phyloP scores from a whole-genome alignment of 2,329 filamentous ascomycete species.

The Fusarium bactridioides region DNA sequence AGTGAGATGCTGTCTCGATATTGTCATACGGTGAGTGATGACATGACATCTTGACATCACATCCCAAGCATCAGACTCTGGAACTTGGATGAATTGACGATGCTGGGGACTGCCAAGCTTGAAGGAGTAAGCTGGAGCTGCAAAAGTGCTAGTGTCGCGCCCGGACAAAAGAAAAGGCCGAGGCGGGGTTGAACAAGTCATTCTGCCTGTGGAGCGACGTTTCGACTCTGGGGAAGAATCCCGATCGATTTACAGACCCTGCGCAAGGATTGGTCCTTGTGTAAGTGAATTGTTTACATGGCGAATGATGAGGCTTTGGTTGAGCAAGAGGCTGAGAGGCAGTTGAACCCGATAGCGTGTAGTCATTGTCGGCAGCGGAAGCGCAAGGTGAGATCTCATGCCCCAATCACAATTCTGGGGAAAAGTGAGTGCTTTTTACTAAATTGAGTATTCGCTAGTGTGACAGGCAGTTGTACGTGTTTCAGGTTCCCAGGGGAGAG shows the following conservation, averaged over 20 bases:
- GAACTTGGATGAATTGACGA: background rate
- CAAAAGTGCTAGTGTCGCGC: constrained; percentile 6
- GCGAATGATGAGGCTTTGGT: constrained; percentile 1
- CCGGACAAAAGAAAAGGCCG: constrained; percentile 44
- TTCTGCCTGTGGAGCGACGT: background rate
- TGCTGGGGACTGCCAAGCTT: background rate
- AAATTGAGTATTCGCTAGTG: constrained; percentile 12
- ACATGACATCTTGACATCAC: constrained; percentile 36
- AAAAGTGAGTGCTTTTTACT: background rate
- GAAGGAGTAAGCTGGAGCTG: background rate
- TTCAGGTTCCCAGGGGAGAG: rapidly evolving
- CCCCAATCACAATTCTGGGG: too few relatives aligned
- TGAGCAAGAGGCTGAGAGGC: constrained; percentile 18
- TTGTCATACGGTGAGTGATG: constrained; percentile 42
- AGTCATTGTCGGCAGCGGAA: constrained; percentile 46
- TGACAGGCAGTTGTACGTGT: constrained; percentile 31
- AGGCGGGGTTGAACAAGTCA: constrained; percentile 31
- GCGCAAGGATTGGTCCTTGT: background rate
- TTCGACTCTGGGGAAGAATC: background rate
- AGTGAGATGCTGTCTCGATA: constrained; percentile 41
- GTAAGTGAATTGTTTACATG: constrained; percentile 21
- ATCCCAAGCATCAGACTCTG: background rate
- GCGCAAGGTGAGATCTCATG: constrained; percentile 39
- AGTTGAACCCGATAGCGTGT: constrained; percentile 45
- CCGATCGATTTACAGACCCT: background rate